Base-by-base conservation (phyloP, 768 basidiomycete species). In the Myochromella boudieri region DNA sequence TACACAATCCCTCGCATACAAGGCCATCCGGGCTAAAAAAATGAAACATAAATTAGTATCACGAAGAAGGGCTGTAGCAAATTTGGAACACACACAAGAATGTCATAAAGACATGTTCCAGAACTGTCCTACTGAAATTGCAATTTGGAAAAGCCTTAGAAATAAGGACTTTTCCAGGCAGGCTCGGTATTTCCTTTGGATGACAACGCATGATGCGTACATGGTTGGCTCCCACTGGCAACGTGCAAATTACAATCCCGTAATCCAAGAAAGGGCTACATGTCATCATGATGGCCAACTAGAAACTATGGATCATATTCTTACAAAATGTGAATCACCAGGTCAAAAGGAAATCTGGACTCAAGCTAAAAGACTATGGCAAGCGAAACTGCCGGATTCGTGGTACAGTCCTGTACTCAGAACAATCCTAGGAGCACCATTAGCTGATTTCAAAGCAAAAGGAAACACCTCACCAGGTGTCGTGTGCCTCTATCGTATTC, bases 321-420 rank as follows among this genome's bases (percentile, higher is more conserved):
- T 47, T 0, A 40, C 46, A 10, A 33, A 40, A 7, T 47, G 46
- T 17, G 10, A 24, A 7, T 15, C 37, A 11, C 29, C 31, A 6
- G 46, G 46, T 2, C 46, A 47, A 20, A 14, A 11, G 3, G 46
- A 47, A 31, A 40, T 47, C n/a, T 46, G 45, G 45, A 5, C 31
- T 2, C 9, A 4, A 1, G 11, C 38, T 1, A 20, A 39, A 17
- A 12, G 3, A 3, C 31, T 47, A 7, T 47, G 46, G 46, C 7
- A 28, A 20, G 32, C 11, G 20, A 47, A 40, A 15, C 2, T 2
- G 2, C 6, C 10, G 3, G 18, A n/a, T 3, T 8, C 15, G 1
- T 47, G 46, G 46, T 32, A 24, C 17, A 6, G n/a, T 3, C 45
- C 34, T 18, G 34, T 37, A 7, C 34, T 37, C 3, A 25, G 29